These are phyloP conservation scores for Periconia sp. DNA, from an alignment of 2,329 filamentous ascomycete genomes.

Conservation along the genomic window DNA sequence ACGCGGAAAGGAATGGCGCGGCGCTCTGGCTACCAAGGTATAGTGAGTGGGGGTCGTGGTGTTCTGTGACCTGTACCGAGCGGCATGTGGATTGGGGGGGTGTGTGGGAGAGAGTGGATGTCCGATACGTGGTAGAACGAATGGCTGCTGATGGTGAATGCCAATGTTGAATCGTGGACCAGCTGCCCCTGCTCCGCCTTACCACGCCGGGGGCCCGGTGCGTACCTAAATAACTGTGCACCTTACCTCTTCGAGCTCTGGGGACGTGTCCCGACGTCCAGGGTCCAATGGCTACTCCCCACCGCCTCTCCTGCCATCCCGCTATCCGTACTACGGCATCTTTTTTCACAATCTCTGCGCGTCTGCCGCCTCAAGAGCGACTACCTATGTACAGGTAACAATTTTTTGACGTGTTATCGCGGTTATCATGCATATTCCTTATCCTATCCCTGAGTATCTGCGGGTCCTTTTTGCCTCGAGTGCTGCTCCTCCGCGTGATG, in stretches of 20 bases:
- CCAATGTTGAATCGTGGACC: not conserved
- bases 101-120: not conserved
- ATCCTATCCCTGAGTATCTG: not conserved
- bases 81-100: conserved; percentile 1
- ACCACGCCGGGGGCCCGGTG: conserved; percentile 3
- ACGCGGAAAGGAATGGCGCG: conserved; percentile 23
- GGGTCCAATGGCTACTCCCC: not conserved
- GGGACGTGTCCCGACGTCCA: not conserved
- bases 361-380: not conserved
- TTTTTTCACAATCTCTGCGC: not conserved
- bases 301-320: not conserved
- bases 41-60: conserved; percentile 6
- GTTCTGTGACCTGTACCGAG: conserved; percentile 3
- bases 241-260: not conserved
- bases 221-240: not conserved
- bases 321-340: too few relatives aligned
- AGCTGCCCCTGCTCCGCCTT: not conserved
- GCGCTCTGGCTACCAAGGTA: conserved; percentile 16
- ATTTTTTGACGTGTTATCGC: too few relatives aligned
- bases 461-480: too few relatives aligned
- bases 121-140: not conserved
- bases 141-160: conserved; percentile 14
- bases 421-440: not conserved
- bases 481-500: too few relatives aligned
- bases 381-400: not conserved